Conservation (phyloP, 495 filamentous ascomycete species). For the Penicillium samsonianum region DNA sequence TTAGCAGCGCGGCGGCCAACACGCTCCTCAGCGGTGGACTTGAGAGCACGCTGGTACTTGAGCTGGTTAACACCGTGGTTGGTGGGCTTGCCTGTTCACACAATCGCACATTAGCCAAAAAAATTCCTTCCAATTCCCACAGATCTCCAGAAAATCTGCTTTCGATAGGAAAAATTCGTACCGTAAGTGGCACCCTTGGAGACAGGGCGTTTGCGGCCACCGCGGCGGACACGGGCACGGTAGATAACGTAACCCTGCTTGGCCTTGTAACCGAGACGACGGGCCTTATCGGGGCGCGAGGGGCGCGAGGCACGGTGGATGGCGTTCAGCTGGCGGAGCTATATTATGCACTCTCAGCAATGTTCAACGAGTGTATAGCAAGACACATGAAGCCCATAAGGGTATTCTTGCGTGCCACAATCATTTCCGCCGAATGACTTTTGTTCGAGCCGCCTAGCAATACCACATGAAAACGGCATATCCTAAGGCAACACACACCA, state of each 20-base stretch:
- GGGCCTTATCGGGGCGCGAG: constrained; percentile 98
- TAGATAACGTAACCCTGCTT: constrained; percentile 99
- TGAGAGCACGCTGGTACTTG: constrained; percentile 99
- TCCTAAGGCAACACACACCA: constrained; percentile 49
- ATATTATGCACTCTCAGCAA: constrained; percentile 99
- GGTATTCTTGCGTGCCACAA: constrained; percentile 47
- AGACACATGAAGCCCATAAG: constrained; percentile 48
- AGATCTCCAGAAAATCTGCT: neutral
- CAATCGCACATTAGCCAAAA: constrained; percentile 16
- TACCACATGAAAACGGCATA: constrained; percentile 36
- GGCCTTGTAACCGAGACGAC: constrained; percentile 99
- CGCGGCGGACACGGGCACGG: constrained; percentile 94
- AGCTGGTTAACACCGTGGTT: constrained; percentile 99
- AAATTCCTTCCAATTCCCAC: neutral
- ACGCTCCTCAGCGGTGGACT: constrained; percentile 97
- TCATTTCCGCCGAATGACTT: constrained; percentile 44
- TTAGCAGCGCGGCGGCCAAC: constrained; percentile 98
- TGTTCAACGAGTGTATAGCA: constrained; percentile 99
- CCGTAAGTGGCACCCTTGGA: constrained; percentile 99
- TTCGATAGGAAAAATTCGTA: constrained; percentile 44
- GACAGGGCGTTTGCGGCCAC: constrained; percentile 93
- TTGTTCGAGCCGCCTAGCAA: constrained; percentile 42
- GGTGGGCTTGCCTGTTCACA: constrained; percentile 86
- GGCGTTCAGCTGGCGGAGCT: constrained; percentile 98
- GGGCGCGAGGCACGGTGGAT: constrained; percentile 98